A percentile compares a stretch with the other conserved stretches of the same genome.
Conservation (phyloP, 768 basidiomycete species). For the Suillus discolor region DNA sequence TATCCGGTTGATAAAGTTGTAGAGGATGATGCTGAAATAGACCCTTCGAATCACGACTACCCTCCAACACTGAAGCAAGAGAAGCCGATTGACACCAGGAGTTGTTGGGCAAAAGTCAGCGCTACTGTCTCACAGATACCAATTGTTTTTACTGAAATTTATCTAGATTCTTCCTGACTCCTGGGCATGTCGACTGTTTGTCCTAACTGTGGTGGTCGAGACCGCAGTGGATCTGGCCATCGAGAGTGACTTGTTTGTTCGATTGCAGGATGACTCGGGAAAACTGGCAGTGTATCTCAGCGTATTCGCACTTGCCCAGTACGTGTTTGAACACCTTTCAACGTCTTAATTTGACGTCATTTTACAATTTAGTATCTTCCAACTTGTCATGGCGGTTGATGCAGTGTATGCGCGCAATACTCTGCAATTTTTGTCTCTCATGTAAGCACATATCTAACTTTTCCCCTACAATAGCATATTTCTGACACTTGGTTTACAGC, state of each 20-base stretch:
- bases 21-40: constrained; percentile 41
- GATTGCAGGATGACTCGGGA: constrained; percentile 56
- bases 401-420: constrained; percentile 92
- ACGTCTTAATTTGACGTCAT: constrained; percentile 8
- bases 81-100: constrained; percentile 42
- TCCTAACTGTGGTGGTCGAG: constrained; percentile 81
- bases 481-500: constrained; percentile 41
- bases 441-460: constrained; percentile 48
- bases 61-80: constrained; percentile 30
- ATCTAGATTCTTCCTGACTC: constrained; percentile 82
- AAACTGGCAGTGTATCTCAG: constrained; percentile 90
- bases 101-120: constrained; percentile 57
- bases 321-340: constrained; percentile 33
- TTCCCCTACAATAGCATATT: not conserved
- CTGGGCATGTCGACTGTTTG: constrained; percentile 78
- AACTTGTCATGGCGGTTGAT: constrained; percentile 88
- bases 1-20: constrained; percentile 22
- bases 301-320: constrained; percentile 94
- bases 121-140: constrained; percentile 2
- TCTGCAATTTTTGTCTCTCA: constrained; percentile 85
- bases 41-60: constrained; percentile 28
- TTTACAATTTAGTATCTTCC: constrained; percentile 68
- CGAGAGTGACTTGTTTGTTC: constrained; percentile 79
- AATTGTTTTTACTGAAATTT: constrained; percentile 12
- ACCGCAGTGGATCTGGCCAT: constrained; percentile 87